Conservation (phyloP, 768 basidiomycete genomes). For the Leccinum broughii region DNA sequence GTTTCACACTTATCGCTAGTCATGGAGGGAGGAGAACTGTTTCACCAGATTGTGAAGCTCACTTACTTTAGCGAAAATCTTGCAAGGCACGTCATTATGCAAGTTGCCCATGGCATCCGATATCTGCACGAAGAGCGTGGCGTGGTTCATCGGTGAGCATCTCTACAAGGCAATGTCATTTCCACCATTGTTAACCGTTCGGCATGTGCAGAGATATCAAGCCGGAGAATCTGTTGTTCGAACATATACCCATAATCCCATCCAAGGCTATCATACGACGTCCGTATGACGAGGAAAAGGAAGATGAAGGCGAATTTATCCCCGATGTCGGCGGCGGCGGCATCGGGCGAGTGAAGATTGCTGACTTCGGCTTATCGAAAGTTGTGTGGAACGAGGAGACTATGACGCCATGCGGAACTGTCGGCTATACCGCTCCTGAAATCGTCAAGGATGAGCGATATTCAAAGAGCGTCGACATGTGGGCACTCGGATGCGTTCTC, state of each 20-base stretch:
- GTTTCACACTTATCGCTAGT: slow-evolving; percentile 47
- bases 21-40: slow-evolving; percentile 97
- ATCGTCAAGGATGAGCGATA: slow-evolving; percentile 99
- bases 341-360: slow-evolving; percentile 97
- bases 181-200: neutral
- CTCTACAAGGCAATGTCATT: neutral
- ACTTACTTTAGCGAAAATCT: slow-evolving; percentile 98
- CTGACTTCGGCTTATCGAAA: slow-evolving; percentile 96
- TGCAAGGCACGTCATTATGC: slow-evolving; percentile 95
- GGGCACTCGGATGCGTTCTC: slow-evolving; percentile 98
- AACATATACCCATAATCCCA: slow-evolving; percentile 87
- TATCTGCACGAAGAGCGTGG: slow-evolving; percentile 98
- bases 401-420: slow-evolving; percentile 99
- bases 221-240: slow-evolving; percentile 95
- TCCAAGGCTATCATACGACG: slow-evolving; percentile 72
- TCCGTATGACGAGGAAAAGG: slow-evolving; percentile 97
- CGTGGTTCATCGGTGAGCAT: slow-evolving; percentile 81
- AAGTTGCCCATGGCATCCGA: slow-evolving; percentile 91
- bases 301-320: slow-evolving; percentile 96
- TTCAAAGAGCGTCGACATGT: slow-evolving; percentile 98
- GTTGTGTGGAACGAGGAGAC: slow-evolving; percentile 99
- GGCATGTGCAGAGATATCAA: slow-evolving; percentile 75
- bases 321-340: slow-evolving; percentile 94
- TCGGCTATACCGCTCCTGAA: slow-evolving; percentile 98
- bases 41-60: slow-evolving; percentile 98